Evolutionary conservation across 2,329 filamentous ascomycete species (phyloP), one percentile per base, ranked within the genome.

Genomic region (Cordyceps pruinosa): DNA sequence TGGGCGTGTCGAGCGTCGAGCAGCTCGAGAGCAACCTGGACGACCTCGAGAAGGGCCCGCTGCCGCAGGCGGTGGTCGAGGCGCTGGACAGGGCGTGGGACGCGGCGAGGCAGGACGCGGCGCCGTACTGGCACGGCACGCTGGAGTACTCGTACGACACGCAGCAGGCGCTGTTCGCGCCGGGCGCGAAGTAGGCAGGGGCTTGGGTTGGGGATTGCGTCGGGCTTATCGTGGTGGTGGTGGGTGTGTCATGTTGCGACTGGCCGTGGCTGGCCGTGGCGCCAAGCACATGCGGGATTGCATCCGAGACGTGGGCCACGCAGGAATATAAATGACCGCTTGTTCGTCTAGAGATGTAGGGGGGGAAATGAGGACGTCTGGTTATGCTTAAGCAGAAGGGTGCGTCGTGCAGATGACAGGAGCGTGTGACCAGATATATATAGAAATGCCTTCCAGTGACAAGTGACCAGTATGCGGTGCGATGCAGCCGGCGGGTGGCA

Each of bases 41-140:
- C 57, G 73, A 78, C 60, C 67, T 86, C 30, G 81, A 85, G 68
- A 83, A 84, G 80, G 87, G 89, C 0, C 88, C 89, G 1, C 73
- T 95, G 61, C 89, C 89, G 0, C 82, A 88, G 13, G 88, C 90
- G 26, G 86, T 95, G 17, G 79, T 95, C 10, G 72, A 85, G 67
- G 85, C 82, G 13, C 74, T 96, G 58, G 89, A 96, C 63, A 75
- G 89, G 70, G 90, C 88, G 4, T 96, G 91, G 90, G 61, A 77
- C 64, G 75, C 87, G n/a, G 75, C 81, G 13, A 92, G 90, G 74
- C 68, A 71, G 2, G 78, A 82, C 34, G 74, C 76, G 10, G 61
- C 74, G 9, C 72, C 74, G 50, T 83, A 83, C 64, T 83, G 79
- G 78, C 80, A 82, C 63, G 73, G 76, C 55, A 83, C 87, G 50